Percentiles rank a stretch among this genome's conserved stretches.
Evolutionary conservation across 108 stramenopile species (phyloP).

Genomic region (Mediolabrus comicus): DNA sequence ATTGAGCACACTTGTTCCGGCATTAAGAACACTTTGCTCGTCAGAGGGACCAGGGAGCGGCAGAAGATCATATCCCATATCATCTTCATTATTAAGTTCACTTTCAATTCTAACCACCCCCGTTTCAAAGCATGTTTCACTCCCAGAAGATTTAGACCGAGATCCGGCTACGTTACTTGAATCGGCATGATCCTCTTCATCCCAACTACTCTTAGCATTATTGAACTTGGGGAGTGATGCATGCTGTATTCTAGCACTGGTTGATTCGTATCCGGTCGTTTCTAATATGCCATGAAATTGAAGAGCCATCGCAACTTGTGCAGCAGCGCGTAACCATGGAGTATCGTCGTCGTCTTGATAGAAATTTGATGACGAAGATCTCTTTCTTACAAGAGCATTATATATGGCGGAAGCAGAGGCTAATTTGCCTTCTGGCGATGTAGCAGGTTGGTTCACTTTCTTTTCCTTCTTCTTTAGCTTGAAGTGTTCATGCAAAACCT

Average conservation of each 20-base stretch:
- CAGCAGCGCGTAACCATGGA: slow-evolving; percentile 84
- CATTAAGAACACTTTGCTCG: slow-evolving; percentile 64
- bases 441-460: slow-evolving; percentile 23
- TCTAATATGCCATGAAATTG: slow-evolving; percentile 88
- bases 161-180: slow-evolving; percentile 2
- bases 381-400: slow-evolving; percentile 31
- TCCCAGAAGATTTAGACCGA: not conserved
- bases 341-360: slow-evolving; percentile 51
- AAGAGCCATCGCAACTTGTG: slow-evolving; percentile 83
- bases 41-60: slow-evolving; percentile 80
- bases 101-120: slow-evolving; percentile 73
- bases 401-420: slow-evolving; percentile 25
- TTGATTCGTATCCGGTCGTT: slow-evolving; percentile 75
- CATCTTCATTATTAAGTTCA: slow-evolving; percentile 46
- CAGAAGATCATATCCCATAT: slow-evolving; percentile 77
- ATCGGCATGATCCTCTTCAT: slow-evolving; percentile 46
- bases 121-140: slow-evolving; percentile 57
- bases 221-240: slow-evolving; percentile 78
- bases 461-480: slow-evolving; percentile 40
- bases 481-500: slow-evolving; percentile 63
- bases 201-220: slow-evolving; percentile 40
- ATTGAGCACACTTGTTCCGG: slow-evolving; percentile 19
- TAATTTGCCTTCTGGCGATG: slow-evolving; percentile 3
- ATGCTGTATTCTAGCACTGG: slow-evolving; percentile 85
- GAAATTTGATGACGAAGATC: slow-evolving; percentile 9